A percentile compares a stretch with the other conserved stretches of the same genome.
Conservation (phyloP, 1,284 basidiomycete species). For the Puccinia brachypodii region DNA sequence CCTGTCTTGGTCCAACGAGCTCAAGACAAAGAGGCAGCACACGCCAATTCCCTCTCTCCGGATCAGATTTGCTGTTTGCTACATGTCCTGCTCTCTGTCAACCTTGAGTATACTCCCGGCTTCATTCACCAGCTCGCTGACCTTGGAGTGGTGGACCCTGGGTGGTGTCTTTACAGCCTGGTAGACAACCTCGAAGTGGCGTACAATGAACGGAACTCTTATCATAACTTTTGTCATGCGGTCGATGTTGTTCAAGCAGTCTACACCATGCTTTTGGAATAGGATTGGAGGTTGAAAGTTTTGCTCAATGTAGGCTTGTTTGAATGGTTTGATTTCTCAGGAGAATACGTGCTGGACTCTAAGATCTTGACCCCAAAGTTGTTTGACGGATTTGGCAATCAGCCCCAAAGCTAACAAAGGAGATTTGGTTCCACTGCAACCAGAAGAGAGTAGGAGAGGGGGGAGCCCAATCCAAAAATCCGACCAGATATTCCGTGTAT, state of each 20-base stretch:
- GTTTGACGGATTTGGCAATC: constrained; percentile 71
- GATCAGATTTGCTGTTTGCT: constrained; percentile 56
- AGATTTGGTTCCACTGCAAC: constrained; percentile 82
- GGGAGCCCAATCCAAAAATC: too few relatives aligned
- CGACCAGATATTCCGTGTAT: too few relatives aligned
- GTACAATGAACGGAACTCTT: constrained; percentile 83
- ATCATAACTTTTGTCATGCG: constrained; percentile 94
- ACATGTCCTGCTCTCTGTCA: constrained; percentile 72
- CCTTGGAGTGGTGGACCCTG: constrained; percentile 8
- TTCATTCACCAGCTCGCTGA: constrained; percentile 8
- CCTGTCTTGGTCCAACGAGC: constrained; percentile 67
- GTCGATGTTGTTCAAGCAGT: constrained; percentile 89
- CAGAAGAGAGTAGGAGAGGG: too few relatives aligned
- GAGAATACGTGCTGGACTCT: constrained; percentile 90
- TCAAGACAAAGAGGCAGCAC: constrained; percentile 54
- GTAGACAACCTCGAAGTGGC: constrained; percentile 70
- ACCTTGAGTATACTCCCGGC: constrained; percentile 43
- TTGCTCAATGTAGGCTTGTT: constrained; percentile 94
- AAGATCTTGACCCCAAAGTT: constrained; percentile 68
- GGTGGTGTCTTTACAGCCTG: constrained; percentile 11
- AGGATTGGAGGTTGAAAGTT: constrained; percentile 85
- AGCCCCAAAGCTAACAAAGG: constrained; percentile 84
- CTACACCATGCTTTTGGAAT: constrained; percentile 86
- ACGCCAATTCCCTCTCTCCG: constrained; percentile 42
- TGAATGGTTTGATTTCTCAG: constrained; percentile 96